Base-by-base conservation (phyloP, 2,329 filamentous ascomycete genomes). In the Diplodia mutila region DNA sequence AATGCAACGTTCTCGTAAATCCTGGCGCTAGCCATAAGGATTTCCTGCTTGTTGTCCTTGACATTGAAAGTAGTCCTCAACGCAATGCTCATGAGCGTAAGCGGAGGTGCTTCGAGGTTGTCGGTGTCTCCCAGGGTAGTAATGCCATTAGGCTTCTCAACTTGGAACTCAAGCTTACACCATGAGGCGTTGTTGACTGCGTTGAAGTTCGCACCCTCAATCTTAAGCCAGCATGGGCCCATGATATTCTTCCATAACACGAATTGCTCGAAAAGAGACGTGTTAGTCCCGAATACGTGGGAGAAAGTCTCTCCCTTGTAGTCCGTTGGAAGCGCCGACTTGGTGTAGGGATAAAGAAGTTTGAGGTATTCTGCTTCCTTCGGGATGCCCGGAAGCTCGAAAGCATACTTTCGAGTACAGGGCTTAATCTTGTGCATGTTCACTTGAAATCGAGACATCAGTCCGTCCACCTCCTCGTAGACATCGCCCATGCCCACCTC, bases 201-300 rank as follows among this genome's bases (percentile, higher is more conserved):
- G 21, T 86, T 86, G 76, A 97, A 97, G 77, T 97, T 90, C 34
- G 91, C 91, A 71, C 91, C 90, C 71, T 93, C 87, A 66, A 99
- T 95, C 76, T 90, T 94, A 54, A 99, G 86, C 95, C 95, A 99
- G 78, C 95, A 98, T 34, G 95, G 95, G 1, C 95, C 95, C 94
- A 97, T 99, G 73, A 99, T 92, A 76, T 97, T 97, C 82, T 97
- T 98, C 91, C 94, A 97, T 5, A 99, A 85, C 23, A 99, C 95
- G 76, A 99, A 99, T 73, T 99, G 95, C 80, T 99, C 95, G 73
- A 99, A 99, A 0, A 99, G 85, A 1, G 92, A 89, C 0, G 95
- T 99, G 78, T 95, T 97, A 67, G 91, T 91, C 32, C 96, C 95
- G 72, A 99, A 99, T 27, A 97, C 90, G 71, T 92, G 92, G 1